Conservation (phyloP, 768 basidiomycete species). For the Boletus subparvulus region DNA sequence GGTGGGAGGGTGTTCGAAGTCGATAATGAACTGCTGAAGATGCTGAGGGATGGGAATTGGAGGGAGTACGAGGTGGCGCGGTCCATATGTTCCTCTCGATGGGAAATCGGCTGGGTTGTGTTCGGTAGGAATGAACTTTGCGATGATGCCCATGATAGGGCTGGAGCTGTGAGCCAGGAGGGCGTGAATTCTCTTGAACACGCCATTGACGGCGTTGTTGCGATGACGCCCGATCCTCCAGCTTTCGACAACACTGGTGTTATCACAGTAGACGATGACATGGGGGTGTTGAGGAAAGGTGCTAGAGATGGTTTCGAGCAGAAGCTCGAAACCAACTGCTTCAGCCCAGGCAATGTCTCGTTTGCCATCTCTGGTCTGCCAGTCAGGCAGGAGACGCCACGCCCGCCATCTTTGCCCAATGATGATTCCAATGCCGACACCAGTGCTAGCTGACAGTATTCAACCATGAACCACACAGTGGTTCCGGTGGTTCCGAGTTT, state of each 20-base stretch:
- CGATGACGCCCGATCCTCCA: neutral
- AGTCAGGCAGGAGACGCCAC: neutral
- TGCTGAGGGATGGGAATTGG: too few relatives aligned
- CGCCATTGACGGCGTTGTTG: neutral
- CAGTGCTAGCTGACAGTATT: too few relatives aligned
- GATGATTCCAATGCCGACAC: conserved; percentile 8
- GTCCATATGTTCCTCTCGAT: too few relatives aligned
- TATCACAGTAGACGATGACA: neutral
- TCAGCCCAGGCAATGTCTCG: neutral
- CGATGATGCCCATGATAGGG: too few relatives aligned
- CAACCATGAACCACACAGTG: too few relatives aligned
- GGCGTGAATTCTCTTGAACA: neutral
- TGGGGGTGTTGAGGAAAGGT: neutral
- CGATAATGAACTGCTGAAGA: neutral
- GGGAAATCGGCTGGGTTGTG: too few relatives aligned
- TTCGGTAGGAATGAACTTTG: too few relatives aligned
- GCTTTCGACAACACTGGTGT: neutral
- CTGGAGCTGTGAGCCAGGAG: too few relatives aligned
- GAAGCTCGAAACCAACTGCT: neutral
- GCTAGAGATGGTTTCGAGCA: too few relatives aligned
- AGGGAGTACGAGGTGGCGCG: too few relatives aligned
- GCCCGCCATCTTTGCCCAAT: neutral
- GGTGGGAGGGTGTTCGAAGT: neutral
- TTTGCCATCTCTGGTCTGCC: neutral
- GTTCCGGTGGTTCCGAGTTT: too few relatives aligned